Evolutionary conservation across 495 filamentous ascomycete genomes (phyloP), one percentile per base, ranked within the genome.

Genomic region (Lophiostoma macrostomum): DNA sequence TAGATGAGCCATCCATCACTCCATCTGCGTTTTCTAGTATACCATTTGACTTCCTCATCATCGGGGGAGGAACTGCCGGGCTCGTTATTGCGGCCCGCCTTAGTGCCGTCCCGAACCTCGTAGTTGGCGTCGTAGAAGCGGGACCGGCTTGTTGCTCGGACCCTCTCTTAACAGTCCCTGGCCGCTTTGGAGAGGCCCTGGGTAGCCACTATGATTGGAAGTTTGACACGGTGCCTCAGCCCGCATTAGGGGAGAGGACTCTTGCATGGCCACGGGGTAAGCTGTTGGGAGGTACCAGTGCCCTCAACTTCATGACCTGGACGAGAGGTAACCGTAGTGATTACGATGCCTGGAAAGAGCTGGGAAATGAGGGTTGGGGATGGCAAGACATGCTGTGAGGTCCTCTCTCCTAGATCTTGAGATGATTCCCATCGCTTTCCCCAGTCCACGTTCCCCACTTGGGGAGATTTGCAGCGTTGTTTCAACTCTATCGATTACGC

Each of bases 331-430:
- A 70, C 27, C 72, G 69, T 34, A 62, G 73, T 10, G 80, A 81
- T 28, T 81, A 78, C 53, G 79, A 84, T 64, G 71, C 71, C 34
- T 84, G 82, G 80, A 71, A 72, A 38, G 70, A 72, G 13, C 70
- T 80, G 18, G 80, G 80, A 5, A 77, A 77, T 19, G 50, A 62
- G 1, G 78, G 78, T 1, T 84, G 80, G 82, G 75, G 70, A 28
- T 83, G 80, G 79, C 70, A 81, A 5, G 66, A 61, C 14, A 58
- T 81, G 25, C 57, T 74, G 67, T 53, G 30, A 58, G 55, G 53
- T 3, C 19, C 31, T 5, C 30, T 16, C 18, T 5, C 29, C 22
- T 25, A 40, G 31, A 3, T 38, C 14, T 37, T 14, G 20, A 22
- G 5, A 7, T 36, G 34, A 10, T 38, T 12, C 20, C 22, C 45